Evolutionary conservation across 2,329 filamentous ascomycete species (phyloP).

Genomic region (Neocatenulostroma microsporum): DNA sequence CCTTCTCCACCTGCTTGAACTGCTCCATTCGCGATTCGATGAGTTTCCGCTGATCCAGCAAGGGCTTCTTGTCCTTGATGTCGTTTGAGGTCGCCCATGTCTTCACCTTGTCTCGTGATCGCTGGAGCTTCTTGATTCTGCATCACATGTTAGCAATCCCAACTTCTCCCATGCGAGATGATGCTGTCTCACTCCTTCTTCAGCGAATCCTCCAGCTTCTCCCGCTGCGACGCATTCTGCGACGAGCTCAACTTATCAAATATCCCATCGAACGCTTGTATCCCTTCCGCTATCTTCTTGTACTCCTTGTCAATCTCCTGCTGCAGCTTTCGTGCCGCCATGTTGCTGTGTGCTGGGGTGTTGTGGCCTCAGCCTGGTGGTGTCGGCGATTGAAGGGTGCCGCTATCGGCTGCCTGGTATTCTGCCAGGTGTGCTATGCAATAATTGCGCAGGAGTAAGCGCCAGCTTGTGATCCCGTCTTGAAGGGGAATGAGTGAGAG

Average conservation of each 20-base stretch:
- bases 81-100: conserved; percentile 98
- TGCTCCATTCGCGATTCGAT: conserved; percentile 99
- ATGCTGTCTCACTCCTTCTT: conserved; percentile 90
- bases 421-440: too few relatives aligned
- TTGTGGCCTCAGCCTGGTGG: too few relatives aligned
- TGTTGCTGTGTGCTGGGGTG: too few relatives aligned
- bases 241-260: conserved; percentile 97
- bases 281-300: conserved; percentile 94
- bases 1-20: conserved; percentile 99
- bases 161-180: too few relatives aligned
- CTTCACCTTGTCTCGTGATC: conserved; percentile 97
- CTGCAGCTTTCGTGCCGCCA: conserved; percentile 93
- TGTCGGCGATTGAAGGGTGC: too few relatives aligned
- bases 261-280: conserved; percentile 83
- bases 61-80: conserved; percentile 97
- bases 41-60: conserved; percentile 87
- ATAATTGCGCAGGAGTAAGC: too few relatives aligned
- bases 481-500: too few relatives aligned
- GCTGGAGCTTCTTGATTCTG: conserved; percentile 92
- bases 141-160: neutral
- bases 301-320: conserved; percentile 43
- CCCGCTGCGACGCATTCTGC: conserved; percentile 88
- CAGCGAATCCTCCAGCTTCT: conserved; percentile 94
- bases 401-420: too few relatives aligned
- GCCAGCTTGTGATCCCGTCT: too few relatives aligned